Conservation (phyloP, 306 rosid species). For the Mimosa pudica region DNA sequence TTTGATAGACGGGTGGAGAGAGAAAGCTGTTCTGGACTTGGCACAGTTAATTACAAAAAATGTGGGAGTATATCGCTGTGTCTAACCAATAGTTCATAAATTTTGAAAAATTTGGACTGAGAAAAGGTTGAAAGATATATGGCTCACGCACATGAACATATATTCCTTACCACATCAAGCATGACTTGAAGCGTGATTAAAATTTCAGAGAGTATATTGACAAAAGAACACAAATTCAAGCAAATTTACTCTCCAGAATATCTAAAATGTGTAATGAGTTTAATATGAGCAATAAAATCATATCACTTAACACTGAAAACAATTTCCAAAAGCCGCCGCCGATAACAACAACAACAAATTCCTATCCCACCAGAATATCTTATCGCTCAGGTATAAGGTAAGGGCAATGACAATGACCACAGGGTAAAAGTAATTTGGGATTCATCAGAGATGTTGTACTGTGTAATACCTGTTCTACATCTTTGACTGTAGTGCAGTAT, state of each 20-base stretch:
- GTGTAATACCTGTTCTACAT: slow-evolving; percentile 75
- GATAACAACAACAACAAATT: too few species aligned
- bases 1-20: slow-evolving; percentile 17
- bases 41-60: background rate
- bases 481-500: slow-evolving; percentile 88
- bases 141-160: slow-evolving; percentile 23
- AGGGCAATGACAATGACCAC: slow-evolving; percentile 5
- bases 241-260: slow-evolving; percentile 17
- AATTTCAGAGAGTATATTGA: background rate
- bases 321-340: background rate
- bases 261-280: slow-evolving; percentile 18
- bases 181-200: slow-evolving; percentile 16
- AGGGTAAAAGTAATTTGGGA: slow-evolving; percentile 22
- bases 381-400: slow-evolving; percentile 22
- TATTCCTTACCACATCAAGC: slow-evolving; percentile 22
- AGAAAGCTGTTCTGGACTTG: background rate
- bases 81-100: slow-evolving; percentile 7
- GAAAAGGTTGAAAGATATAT: slow-evolving; percentile 22
- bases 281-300: slow-evolving; percentile 13
- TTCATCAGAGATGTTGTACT: slow-evolving; percentile 26
- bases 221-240: background rate
- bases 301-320: background rate
- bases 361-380: background rate
- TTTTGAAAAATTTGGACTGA: background rate
- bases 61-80: background rate